A percentile compares a stretch with the other conserved stretches of the same genome.
These are phyloP conservation scores for Mortierella hygrophila DNA, from an alignment of 192 early-diverging fungal species.

Conservation along the genomic window DNA sequence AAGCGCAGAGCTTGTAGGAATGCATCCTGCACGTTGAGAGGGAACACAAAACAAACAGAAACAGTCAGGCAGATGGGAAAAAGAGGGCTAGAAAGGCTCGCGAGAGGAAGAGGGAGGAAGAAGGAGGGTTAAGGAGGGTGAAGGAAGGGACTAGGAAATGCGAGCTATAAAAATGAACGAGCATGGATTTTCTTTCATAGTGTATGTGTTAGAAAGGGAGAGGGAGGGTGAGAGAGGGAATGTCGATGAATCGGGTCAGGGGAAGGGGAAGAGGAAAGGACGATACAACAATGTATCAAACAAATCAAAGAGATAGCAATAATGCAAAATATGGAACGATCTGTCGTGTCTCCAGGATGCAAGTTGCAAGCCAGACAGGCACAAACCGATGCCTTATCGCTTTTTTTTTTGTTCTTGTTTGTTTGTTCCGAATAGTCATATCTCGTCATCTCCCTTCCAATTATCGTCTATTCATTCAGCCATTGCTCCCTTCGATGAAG, in stretches of 20 bases:
- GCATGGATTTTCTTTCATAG: not conserved
- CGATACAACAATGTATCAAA: not conserved
- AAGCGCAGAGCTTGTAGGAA: not conserved
- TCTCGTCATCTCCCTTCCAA: too few species aligned
- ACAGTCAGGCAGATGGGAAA: not conserved
- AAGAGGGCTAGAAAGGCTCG: not conserved
- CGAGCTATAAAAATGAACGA: not conserved
- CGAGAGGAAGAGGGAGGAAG: not conserved
- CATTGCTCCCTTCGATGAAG: too few species aligned
- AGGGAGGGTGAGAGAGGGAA: not conserved
- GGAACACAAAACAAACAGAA: not conserved
- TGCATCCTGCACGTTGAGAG: not conserved
- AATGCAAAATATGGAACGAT: not conserved
- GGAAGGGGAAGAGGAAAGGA: not conserved
- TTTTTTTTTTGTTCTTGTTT: too few species aligned
- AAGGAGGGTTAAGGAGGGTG: not conserved
- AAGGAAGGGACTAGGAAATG: too few species aligned
- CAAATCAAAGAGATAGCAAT: not conserved
- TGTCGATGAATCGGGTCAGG: not conserved
- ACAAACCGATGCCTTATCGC: too few species aligned
- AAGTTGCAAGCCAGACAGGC: too few species aligned
- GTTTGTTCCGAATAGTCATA: too few species aligned
- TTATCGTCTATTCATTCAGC: too few species aligned
- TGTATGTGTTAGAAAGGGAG: not conserved
- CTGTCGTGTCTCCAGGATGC: too few species aligned